Conservation (phyloP, 306 rosid species). For the Cucurbita pepo region DNA sequence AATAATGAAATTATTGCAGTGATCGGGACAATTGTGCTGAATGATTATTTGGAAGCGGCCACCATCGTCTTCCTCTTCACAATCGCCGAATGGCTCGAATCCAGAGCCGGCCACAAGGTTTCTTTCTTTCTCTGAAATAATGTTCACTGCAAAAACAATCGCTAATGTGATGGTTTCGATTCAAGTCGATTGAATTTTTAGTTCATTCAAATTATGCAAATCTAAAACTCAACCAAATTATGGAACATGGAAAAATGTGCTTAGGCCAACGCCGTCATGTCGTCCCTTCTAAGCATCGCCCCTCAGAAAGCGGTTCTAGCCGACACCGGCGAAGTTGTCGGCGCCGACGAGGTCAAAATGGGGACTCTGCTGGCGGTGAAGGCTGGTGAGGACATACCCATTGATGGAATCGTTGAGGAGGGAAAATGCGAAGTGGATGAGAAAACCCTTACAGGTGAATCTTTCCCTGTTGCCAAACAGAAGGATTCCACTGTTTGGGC, state of each 20-base stretch:
- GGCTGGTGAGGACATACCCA: slow-evolving; percentile 82
- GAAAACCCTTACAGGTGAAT: slow-evolving; percentile 80
- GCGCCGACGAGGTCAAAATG: slow-evolving; percentile 59
- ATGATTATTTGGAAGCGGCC: slow-evolving; percentile 77
- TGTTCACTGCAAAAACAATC: no score
- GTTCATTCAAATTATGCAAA: neutral
- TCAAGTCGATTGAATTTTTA: neutral
- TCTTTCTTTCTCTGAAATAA: neutral
- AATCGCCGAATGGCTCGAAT: slow-evolving; percentile 80
- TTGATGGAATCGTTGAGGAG: slow-evolving; percentile 70
- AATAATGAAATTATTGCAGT: slow-evolving; percentile 27
- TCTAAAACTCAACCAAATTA: neutral
- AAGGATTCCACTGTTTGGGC: slow-evolving; percentile 75
- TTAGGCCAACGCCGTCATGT: slow-evolving; percentile 85
- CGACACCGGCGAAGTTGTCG: slow-evolving; percentile 68
- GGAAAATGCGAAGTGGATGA: slow-evolving; percentile 83
- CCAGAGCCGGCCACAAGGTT: slow-evolving; percentile 83
- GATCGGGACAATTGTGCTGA: slow-evolving; percentile 53
- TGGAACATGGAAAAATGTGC: slow-evolving; percentile 5
- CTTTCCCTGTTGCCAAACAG: slow-evolving; percentile 75
- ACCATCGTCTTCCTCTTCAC: slow-evolving; percentile 82
- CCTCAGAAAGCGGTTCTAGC: slow-evolving; percentile 86
- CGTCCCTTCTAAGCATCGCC: slow-evolving; percentile 59
- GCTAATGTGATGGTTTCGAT: neutral
- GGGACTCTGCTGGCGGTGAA: slow-evolving; percentile 59